Percentiles rank a stretch among this genome's conserved stretches.
phyloP scores from a whole-genome alignment of 768 basidiomycete species.

The Kwoniella dejecticola region DNA sequence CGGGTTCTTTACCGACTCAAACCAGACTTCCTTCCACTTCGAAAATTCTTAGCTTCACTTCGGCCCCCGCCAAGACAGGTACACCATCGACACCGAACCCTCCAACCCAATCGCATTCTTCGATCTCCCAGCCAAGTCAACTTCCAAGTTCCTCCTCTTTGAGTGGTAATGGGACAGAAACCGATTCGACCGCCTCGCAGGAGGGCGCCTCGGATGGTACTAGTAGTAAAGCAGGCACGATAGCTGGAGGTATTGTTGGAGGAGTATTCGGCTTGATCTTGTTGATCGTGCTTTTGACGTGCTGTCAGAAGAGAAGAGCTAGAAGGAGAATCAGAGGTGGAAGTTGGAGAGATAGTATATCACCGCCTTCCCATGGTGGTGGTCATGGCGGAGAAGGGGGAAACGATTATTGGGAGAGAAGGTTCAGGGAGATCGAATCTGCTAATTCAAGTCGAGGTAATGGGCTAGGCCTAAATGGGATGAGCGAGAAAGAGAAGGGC shows the following conservation, averaged over 20 bases:
- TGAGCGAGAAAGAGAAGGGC: slow-evolving; percentile 2
- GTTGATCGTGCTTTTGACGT: background rate
- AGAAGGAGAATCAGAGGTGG: slow-evolving; percentile 7
- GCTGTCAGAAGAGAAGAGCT: slow-evolving; percentile 5
- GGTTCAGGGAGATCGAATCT: slow-evolving; percentile 35
- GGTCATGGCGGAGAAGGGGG: background rate
- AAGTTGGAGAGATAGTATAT: slow-evolving; percentile 5
- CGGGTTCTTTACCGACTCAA: slow-evolving; percentile 8
- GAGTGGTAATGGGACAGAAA: background rate
- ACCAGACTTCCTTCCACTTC: background rate
- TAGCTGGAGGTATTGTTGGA: slow-evolving; percentile 21
- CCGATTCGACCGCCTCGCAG: background rate
- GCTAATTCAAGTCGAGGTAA: slow-evolving; percentile 6
- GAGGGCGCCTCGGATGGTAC: background rate
- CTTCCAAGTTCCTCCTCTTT: background rate
- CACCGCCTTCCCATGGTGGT: background rate
- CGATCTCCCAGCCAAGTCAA: background rate
- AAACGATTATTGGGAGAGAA: slow-evolving; percentile 38
- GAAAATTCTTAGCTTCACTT: background rate
- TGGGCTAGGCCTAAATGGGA: background rate
- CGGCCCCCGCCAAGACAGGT: background rate
- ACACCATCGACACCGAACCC: background rate
- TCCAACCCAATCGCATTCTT: background rate
- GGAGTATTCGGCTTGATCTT: background rate
- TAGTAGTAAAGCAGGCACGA: background rate